Evolutionary conservation across 1,139 yeast species (phyloP), one percentile per base, ranked within the genome.

Genomic region (Saccharomycopsis hybrid): DNA sequence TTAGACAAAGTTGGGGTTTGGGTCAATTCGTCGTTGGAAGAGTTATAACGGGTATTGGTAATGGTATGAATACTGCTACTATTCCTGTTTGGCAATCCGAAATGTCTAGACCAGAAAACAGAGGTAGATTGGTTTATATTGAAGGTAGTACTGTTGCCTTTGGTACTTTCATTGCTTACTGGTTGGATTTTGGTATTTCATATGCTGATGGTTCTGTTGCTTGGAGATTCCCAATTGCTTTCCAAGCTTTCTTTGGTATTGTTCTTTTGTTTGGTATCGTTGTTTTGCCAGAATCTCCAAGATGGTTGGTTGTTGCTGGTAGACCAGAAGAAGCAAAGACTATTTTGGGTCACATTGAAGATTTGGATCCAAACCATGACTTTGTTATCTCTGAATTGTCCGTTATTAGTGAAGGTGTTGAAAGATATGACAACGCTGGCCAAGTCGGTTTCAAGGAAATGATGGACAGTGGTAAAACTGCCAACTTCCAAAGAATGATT

Each of bases 61-160:
- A 82, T 57, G 95, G 95, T 57, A 63, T 82, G 63, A 82, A 80
- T 61, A 85, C 92, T 27, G 84, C 90, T 32, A 82, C 90, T 37
- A 80, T 85, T 53, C 95, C 95, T 13, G 81, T 82, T 56, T 84
- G 87, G 81, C 88, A 85, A 65, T 78, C 92, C 0, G 95, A 85
- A 66, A 77, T 83, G 74, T 80, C 90, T 13, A 73, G 74, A 55
- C 81, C 90, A 5, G 78, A 79, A 58, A 75, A 76, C 60, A 78
- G 95, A 70, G 95, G 95, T 59, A 69, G 76, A 56, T 72, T 83
- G 60, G 88, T 85, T 48, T 74, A 77, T 60, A 67, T 82, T 59
- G 86, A 83, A 63, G 90, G 88, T 57, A 78, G 85, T 13, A 76
- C 82, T 51, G 78, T 82, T 55, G 86, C 87, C 44, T 69, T 82